Conservation (phyloP, 225 moss, liverwort and hornwort genomes). For the Marchantia paleacea region DNA sequence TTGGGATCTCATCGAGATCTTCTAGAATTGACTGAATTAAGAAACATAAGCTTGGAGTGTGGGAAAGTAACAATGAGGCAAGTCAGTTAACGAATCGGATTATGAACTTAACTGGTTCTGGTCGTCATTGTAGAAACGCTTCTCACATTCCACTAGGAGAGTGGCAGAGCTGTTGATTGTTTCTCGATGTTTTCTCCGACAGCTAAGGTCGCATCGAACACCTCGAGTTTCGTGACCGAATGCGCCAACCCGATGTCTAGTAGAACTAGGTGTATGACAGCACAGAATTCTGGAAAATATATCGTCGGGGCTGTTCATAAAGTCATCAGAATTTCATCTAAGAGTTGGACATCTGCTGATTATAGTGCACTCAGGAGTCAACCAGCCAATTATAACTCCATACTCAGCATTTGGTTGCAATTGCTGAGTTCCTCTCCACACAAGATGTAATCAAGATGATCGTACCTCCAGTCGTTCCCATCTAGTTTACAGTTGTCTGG, state of each 20-base stretch:
- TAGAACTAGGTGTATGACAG: no score
- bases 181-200: neutral
- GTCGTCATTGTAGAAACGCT: neutral
- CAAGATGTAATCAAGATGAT: neutral
- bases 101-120: neutral
- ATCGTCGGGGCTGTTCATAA: no score
- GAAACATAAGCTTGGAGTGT: neutral
- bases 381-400: neutral
- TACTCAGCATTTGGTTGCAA: neutral
- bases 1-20: neutral
- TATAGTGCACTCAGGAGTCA: neutral
- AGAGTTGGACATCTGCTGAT: neutral
- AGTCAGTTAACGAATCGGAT: neutral
- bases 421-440: neutral
- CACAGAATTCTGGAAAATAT: no score
- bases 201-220: no score
- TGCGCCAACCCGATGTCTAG: no score
- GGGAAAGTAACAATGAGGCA: neutral
- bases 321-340: no score
- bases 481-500: neutral
- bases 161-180: neutral
- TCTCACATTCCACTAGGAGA: neutral
- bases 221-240: no score
- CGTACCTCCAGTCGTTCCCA: neutral
- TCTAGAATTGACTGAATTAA: neutral